These are phyloP conservation scores for Chlamydomonas sphaeroides DNA, from an alignment of 139 green algal genomes.

Conservation along the genomic window DNA sequence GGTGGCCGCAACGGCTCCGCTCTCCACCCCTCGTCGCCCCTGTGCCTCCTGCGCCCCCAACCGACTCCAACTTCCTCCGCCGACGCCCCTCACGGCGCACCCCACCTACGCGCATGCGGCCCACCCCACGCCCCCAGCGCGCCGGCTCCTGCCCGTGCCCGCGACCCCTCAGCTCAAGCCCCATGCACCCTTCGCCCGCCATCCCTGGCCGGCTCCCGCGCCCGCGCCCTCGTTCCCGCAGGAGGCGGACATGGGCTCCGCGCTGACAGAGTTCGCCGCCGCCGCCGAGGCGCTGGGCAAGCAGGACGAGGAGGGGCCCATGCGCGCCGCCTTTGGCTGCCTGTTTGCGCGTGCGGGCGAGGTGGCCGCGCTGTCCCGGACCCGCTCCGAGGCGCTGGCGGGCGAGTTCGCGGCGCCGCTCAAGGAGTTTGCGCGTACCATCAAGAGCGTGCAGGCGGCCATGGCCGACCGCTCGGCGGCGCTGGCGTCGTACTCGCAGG, in stretches of 20 bases:
- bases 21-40: no score
- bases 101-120: no score
- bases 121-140: no score
- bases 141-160: no score
- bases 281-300: constrained; percentile 66
- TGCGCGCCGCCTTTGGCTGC: constrained; percentile 52
- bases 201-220: no score
- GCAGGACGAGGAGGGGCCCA: constrained; percentile 33
- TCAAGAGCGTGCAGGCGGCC: constrained; percentile 72
- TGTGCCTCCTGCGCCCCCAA: no score
- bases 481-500: constrained; percentile 56
- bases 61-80: no score
- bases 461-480: constrained; percentile 75
- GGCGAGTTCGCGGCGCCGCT: constrained; percentile 86
- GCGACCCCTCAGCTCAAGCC: no score
- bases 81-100: no score
- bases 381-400: constrained; percentile 47
- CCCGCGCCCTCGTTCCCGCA: constrained; percentile 46
- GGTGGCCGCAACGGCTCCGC: no score
- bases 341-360: constrained; percentile 22
- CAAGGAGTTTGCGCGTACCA: constrained; percentile 81
- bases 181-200: no score
- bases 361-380: constrained; percentile 25
- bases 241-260: constrained; percentile 72
- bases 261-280: constrained; percentile 83